Percentiles rank a stretch among this genome's conserved stretches.
phyloP scores from a whole-genome alignment of 352 stramenopile species.

The Globisporangium viniferum region DNA sequence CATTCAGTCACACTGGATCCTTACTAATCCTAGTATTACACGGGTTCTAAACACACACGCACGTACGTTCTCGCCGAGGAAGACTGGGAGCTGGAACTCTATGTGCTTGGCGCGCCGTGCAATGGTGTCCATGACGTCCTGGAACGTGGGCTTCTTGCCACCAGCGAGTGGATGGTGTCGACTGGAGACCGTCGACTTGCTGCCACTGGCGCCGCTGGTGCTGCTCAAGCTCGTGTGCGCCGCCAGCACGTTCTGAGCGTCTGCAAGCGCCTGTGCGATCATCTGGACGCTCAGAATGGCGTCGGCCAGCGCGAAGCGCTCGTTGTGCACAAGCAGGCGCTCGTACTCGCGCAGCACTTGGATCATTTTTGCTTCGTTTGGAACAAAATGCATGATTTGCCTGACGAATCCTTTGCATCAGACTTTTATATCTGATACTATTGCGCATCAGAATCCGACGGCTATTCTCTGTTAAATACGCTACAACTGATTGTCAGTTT shows the following conservation, averaged over 20 bases:
- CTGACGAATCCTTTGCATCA: background rate
- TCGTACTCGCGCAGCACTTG: constrained; percentile 36
- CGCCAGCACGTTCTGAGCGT: constrained; percentile 1
- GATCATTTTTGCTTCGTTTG: background rate
- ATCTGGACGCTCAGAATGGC: constrained; percentile 15
- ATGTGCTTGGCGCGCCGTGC: constrained; percentile 4
- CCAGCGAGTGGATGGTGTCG: background rate
- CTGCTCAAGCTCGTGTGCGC: background rate
- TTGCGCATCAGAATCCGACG: background rate
- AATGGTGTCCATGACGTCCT: constrained; percentile 12
- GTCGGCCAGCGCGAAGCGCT: constrained; percentile 36
- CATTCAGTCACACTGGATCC: background rate
- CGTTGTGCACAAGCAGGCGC: constrained; percentile 35
- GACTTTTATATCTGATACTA: background rate
- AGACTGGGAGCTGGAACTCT: constrained; percentile 11
- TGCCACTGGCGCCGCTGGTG: background rate
- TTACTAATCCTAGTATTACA: background rate
- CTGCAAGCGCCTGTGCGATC: background rate
- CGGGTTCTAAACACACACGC: background rate
- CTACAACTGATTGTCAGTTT: no score
- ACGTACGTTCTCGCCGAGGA: constrained; percentile 24
- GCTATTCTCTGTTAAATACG: no score
- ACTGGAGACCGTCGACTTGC: background rate
- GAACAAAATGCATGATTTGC: background rate
- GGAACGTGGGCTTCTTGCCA: constrained; percentile 6